Evolutionary conservation across 768 basidiomycete genomes (phyloP), one percentile per base, ranked within the genome.

Genomic region (Suillus tomentosus): DNA sequence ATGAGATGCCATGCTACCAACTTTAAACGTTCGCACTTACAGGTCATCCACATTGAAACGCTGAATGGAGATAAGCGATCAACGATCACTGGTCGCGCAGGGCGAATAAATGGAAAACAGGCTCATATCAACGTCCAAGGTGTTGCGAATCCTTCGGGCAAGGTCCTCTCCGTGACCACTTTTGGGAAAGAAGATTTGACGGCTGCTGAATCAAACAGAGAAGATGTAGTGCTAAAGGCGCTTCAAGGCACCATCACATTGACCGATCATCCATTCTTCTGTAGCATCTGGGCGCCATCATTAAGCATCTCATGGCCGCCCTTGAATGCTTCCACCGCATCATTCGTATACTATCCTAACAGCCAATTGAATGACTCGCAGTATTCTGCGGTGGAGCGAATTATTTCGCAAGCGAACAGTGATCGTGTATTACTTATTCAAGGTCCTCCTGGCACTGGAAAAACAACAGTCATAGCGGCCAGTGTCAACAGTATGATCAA

Each of bases 111-210:
- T 50, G 84, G 86, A 5, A 82, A 82, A 8, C 68, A 67, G 14
- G 81, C 76, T 0, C 67, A 37, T 5, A 66, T 85, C n/a, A 39
- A 48, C 13, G 53, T 82, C 37, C 60, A 69, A 3, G 71, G 62
- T 10, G n/a, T 67, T 1, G 27, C 79, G 22, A 31, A 53, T 37
- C 65, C 36, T 22, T 56, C 54, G 7, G 50, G 62, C 17, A 67
- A 58, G 31, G 64, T 75, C 56, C 17, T 69, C 19, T 72, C 73
- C 4, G 77, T 91, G 48, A 80, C 72, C 10, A 83, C 87, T 3
- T 74, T 82, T 50, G 89, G 87, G 3, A 82, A 79, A 36, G 86
- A 82, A 61, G 77, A 76, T 36, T 82, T 81, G 0, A 91, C 89
- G 2, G 76, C 67, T 19, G 88, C 90, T 3, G 88, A 91, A 61